phyloP scores from a whole-genome alignment of 306 rosid species.

The Senna tora region DNA sequence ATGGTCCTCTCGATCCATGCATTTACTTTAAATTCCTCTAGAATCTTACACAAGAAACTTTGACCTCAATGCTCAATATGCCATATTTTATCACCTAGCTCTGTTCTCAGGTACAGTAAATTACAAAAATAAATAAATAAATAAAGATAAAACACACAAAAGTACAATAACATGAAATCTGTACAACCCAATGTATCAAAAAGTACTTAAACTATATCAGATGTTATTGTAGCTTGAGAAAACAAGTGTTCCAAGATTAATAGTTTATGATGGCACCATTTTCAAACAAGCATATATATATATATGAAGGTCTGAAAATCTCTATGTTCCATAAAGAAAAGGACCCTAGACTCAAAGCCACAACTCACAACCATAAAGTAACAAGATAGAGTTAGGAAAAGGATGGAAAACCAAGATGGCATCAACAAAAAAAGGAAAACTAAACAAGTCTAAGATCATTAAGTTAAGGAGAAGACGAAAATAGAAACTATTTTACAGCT shows the following conservation, averaged over 20 bases:
- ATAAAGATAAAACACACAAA: constrained; percentile 7
- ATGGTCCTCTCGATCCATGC: constrained; percentile 97
- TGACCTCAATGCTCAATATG: constrained; percentile 34
- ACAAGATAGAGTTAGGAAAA: constrained; percentile 35
- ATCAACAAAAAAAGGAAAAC: constrained; percentile 42
- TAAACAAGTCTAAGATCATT: constrained; percentile 43
- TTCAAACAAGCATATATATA: constrained; percentile 13
- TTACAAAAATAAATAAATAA: constrained; percentile 30
- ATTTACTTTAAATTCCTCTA: constrained; percentile 52
- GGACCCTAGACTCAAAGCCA: constrained; percentile 28
- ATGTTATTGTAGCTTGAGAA: constrained; percentile 24
- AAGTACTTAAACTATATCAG: constrained; percentile 11
- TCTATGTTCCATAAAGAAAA: constrained; percentile 12
- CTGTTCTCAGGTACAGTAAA: constrained; percentile 48
- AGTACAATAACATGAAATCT: constrained; percentile 37
- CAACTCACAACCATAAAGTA: constrained; percentile 25
- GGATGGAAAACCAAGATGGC: constrained; percentile 39
- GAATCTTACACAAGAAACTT: constrained; percentile 39
- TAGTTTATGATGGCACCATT: constrained; percentile 24
- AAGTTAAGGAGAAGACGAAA: constrained; percentile 46
- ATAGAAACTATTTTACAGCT: constrained; percentile 53
- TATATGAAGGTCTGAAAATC: constrained; percentile 1
- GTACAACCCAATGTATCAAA: constrained; percentile 32
- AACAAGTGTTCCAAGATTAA: not conserved
- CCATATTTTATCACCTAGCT: constrained; percentile 35